phyloP scores from a whole-genome alignment of 306 rosid species.

The Malus asiatica region DNA sequence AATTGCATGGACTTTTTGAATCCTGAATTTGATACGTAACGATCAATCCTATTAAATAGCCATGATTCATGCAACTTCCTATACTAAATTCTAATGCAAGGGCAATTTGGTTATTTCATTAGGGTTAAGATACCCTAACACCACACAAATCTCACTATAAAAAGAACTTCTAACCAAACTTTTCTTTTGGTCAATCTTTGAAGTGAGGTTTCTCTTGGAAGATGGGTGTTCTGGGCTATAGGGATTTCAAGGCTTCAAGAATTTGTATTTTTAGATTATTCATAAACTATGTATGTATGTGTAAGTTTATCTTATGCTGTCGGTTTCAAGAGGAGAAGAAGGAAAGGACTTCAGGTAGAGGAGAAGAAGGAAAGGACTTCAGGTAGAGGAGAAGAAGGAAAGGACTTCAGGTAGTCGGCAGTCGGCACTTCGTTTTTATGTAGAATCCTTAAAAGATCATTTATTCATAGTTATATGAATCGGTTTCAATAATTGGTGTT shows the following conservation, averaged over 20 bases:
- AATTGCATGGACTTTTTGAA: background rate
- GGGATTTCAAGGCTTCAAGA: background rate
- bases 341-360: too few species aligned
- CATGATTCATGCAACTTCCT: background rate
- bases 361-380: too few species aligned
- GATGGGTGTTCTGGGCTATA: background rate
- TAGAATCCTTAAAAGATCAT: too few species aligned
- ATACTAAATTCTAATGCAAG: background rate
- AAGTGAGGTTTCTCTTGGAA: background rate
- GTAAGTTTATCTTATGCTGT: too few species aligned
- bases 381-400: too few species aligned
- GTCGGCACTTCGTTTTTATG: too few species aligned
- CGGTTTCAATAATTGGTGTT: background rate
- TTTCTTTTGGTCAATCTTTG: background rate
- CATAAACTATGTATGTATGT: too few species aligned
- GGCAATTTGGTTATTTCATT: background rate
- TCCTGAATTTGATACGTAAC: background rate
- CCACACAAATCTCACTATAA: background rate
- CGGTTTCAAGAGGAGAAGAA: too few species aligned
- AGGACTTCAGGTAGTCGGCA: too few species aligned
- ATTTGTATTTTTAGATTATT: background rate
- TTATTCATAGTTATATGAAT: too few species aligned
- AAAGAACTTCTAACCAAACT: background rate
- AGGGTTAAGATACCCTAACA: background rate
- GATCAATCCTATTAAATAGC: background rate